Percentiles rank a stretch among this genome's conserved stretches.
phyloP scores from a whole-genome alignment of 441 rosid species.

The Erodium moschatum region DNA sequence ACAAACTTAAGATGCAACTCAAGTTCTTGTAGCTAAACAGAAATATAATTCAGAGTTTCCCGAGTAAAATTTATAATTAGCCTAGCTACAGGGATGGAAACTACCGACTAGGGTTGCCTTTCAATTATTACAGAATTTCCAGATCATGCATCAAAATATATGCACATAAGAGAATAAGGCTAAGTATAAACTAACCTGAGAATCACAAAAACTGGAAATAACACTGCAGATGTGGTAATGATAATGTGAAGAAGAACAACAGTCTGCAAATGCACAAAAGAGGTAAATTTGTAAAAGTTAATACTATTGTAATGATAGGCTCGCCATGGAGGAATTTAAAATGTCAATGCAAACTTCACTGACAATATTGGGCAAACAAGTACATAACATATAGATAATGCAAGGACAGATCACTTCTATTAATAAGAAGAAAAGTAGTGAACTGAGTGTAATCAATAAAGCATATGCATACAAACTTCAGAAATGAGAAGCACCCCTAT shows the following conservation, averaged over 20 bases:
- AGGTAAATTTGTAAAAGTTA: conserved; percentile 15
- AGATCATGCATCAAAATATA: neutral
- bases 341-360: neutral
- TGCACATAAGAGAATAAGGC: neutral
- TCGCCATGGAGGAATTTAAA: neutral
- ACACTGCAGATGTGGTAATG: conserved; percentile 57
- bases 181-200: conserved; percentile 40
- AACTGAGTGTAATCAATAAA: neutral
- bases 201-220: conserved; percentile 77
- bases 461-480: neutral
- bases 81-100: neutral
- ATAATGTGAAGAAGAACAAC: conserved; percentile 54
- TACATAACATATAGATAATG: neutral
- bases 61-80: neutral
- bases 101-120: neutral
- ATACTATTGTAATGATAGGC: neutral
- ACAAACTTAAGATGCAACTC: neutral
- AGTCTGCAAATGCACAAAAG: conserved; percentile 38
- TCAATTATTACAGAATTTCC: neutral
- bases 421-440: neutral
- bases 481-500: neutral
- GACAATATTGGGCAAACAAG: neutral
- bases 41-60: neutral
- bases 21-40: neutral
- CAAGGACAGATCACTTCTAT: neutral